Evolutionary conservation across 306 rosid genomes (phyloP).

Genomic region (Astragalus glycyphyllos): DNA sequence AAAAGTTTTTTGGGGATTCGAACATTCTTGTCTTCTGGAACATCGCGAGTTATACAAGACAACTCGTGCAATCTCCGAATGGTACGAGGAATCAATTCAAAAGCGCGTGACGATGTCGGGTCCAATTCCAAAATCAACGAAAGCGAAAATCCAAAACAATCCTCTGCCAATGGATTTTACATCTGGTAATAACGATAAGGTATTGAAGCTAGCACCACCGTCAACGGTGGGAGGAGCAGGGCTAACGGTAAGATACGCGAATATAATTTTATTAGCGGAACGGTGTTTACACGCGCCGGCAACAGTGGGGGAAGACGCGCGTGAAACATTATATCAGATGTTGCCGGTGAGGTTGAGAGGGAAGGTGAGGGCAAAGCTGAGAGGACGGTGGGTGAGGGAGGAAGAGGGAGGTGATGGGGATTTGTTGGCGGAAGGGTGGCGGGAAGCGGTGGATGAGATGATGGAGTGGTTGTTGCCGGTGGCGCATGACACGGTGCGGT

Average conservation of each 20-base stretch:
- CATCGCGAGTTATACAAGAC: conserved; percentile 36
- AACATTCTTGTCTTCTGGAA: conserved; percentile 39
- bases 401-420: conserved; percentile 28
- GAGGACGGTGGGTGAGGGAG: conserved; percentile 38
- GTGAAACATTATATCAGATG: conserved; percentile 64
- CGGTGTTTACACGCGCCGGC: conserved; percentile 56
- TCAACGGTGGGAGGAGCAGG: conserved; percentile 72
- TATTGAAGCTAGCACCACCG: conserved; percentile 46
- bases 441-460: conserved; percentile 70
- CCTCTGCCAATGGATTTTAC: conserved; percentile 22
- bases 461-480: conserved; percentile 69
- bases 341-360: conserved; percentile 54
- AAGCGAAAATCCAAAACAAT: conserved; percentile 14
- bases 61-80: neutral
- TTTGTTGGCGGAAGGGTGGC: conserved; percentile 65
- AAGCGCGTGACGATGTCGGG: conserved; percentile 42
- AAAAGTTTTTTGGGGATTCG: neutral
- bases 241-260: conserved; percentile 61
- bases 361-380: conserved; percentile 56
- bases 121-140: conserved; percentile 39
- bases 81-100: neutral
- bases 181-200: conserved; percentile 14
- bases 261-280: conserved; percentile 59
- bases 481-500: conserved; percentile 62
- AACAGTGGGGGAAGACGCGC: conserved; percentile 46